Evolutionary conservation across 106 monocot genomes (phyloP).

Genomic region (Dendrobium huoshanense): DNA sequence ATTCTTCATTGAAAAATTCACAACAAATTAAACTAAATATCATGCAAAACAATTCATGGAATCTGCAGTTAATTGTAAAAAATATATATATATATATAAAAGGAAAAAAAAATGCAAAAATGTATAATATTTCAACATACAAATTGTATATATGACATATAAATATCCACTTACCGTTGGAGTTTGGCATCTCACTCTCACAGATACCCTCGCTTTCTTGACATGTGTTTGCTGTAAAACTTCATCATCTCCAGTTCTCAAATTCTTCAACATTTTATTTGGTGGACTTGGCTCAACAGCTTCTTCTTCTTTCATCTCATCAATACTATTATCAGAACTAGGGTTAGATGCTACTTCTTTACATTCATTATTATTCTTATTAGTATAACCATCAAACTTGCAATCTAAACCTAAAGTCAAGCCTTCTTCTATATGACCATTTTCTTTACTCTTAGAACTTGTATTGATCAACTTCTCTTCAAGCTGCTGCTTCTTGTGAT

Average conservation of each 20-base stretch:
- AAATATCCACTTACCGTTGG: conserved; percentile 43
- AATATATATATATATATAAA: background rate
- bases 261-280: conserved; percentile 36
- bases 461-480: background rate
- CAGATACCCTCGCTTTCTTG: conserved; percentile 91
- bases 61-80: too few relatives aligned
- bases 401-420: conserved; percentile 55
- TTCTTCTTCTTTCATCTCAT: conserved; percentile 23
- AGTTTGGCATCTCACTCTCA: conserved; percentile 77
- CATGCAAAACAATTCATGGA: too few relatives aligned
- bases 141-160: background rate
- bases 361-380: background rate
- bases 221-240: conserved; percentile 39
- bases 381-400: conserved; percentile 9
- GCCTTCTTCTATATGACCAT: conserved; percentile 14
- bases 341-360: conserved; percentile 7
- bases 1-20: too few relatives aligned
- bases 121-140: too few relatives aligned
- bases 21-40: too few relatives aligned
- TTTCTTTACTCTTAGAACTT: background rate
- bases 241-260: conserved; percentile 32
- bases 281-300: conserved; percentile 4
- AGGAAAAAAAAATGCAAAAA: background rate
- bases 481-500: conserved; percentile 15
- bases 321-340: conserved; percentile 44